Percentiles rank a stretch among this genome's conserved stretches.
These are phyloP conservation scores for Ogataea siamensis DNA, from an alignment of 805 yeast species.

Conservation along the genomic window DNA sequence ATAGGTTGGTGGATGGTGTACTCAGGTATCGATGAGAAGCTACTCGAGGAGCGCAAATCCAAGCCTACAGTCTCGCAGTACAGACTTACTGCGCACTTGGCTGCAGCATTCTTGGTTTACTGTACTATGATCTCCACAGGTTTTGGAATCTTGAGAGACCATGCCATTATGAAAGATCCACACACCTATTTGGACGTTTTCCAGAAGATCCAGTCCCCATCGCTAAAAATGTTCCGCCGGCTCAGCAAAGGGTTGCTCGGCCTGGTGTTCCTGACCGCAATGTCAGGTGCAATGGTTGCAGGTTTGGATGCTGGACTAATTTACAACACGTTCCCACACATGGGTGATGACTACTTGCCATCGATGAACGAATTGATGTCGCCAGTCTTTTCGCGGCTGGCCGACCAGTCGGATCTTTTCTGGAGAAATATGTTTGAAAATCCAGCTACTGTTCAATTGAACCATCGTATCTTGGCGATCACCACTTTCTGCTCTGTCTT, in stretches of 20 bases:
- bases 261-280: constrained; percentile 82
- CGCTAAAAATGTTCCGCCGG: constrained; percentile 55
- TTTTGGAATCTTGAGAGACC: constrained; percentile 74
- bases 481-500: constrained; percentile 72
- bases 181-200: constrained; percentile 51
- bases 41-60: constrained; percentile 72
- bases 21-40: constrained; percentile 84
- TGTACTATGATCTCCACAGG: constrained; percentile 91
- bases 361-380: constrained; percentile 75
- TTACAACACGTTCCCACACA: constrained; percentile 93
- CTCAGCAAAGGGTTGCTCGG: constrained; percentile 56
- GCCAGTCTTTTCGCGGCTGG: constrained; percentile 63
- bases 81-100: constrained; percentile 88
- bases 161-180: constrained; percentile 66
- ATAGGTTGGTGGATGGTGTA: constrained; percentile 99
- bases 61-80: constrained; percentile 98
- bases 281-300: constrained; percentile 98
- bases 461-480: constrained; percentile 82
- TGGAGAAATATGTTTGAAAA: constrained; percentile 95
- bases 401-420: constrained; percentile 68
- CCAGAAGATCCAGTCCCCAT: constrained; percentile 59
- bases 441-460: constrained; percentile 92
- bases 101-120: constrained; percentile 86
- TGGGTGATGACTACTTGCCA: constrained; percentile 87
- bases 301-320: constrained; percentile 97